Percentiles rank a stretch among this genome's conserved stretches.
Evolutionary conservation across 306 rosid genomes (phyloP).

Genomic region (Mimosa bimucronata): DNA sequence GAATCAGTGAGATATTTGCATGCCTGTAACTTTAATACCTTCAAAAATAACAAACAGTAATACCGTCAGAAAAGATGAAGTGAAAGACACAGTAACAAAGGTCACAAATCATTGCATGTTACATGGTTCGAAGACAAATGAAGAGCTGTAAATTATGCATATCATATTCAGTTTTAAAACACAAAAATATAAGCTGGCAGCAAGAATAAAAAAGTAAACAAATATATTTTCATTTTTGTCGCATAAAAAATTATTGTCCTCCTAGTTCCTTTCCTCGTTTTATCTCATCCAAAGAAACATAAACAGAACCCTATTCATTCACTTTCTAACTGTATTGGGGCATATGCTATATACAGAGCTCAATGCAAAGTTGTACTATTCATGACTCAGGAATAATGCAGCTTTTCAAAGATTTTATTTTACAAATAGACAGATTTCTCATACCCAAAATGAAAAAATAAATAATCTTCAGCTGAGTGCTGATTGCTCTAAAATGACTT

Average conservation of each 20-base stretch:
- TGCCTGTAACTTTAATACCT: constrained; percentile 96
- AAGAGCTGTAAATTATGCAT: constrained; percentile 3
- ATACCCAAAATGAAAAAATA: too few species aligned
- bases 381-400: neutral
- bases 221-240: neutral
- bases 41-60: constrained; percentile 35
- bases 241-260: neutral
- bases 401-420: neutral
- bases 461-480: too few species aligned
- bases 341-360: too few species aligned
- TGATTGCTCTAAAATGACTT: neutral
- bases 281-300: neutral
- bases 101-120: constrained; percentile 1
- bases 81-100: neutral
- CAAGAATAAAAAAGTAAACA: neutral
- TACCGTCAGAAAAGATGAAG: constrained; percentile 14
- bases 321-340: too few species aligned
- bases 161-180: neutral
- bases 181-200: neutral
- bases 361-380: too few species aligned
- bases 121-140: neutral
- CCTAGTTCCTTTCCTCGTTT: neutral
- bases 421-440: neutral
- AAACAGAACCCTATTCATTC: neutral
- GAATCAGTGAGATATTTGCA: constrained; percentile 87